Conservation (phyloP, 2,329 filamentous ascomycete species). For the Dactylonectria estremocensis region DNA sequence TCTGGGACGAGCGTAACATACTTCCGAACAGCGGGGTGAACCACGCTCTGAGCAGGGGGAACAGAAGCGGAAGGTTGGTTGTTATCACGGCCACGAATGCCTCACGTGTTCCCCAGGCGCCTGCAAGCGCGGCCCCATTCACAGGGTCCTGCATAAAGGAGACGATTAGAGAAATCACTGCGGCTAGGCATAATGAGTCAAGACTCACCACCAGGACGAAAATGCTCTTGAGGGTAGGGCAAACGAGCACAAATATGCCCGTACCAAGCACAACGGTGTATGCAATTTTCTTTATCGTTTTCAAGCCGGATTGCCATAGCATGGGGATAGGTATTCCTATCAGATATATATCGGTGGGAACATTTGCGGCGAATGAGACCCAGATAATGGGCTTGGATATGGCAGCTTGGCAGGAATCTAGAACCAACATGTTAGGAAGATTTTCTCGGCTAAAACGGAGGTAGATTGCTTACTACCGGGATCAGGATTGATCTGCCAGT, state of each 20-base stretch:
- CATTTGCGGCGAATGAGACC: slow-evolving; percentile 65
- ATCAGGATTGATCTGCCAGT: slow-evolving; percentile 73
- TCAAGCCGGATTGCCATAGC: slow-evolving; percentile 55
- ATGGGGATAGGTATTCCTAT: slow-evolving; percentile 71
- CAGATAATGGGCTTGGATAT: slow-evolving; percentile 66
- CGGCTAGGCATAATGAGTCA: neutral
- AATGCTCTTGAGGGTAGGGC: slow-evolving; percentile 55
- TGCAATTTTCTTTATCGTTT: slow-evolving; percentile 54
- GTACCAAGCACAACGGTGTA: slow-evolving; percentile 56
- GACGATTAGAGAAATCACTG: neutral
- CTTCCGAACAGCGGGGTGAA: slow-evolving; percentile 52
- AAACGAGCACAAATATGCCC: slow-evolving; percentile 58
- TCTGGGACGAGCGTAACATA: slow-evolving; percentile 52
- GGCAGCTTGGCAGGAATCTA: slow-evolving; percentile 63
- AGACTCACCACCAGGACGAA: slow-evolving; percentile 55
- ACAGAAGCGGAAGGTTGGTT: slow-evolving; percentile 60
- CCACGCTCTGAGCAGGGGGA: slow-evolving; percentile 60
- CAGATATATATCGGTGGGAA: slow-evolving; percentile 70
- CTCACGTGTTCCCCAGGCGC: slow-evolving; percentile 58
- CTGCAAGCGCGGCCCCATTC: slow-evolving; percentile 56
- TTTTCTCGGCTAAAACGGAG: fast-evolving
- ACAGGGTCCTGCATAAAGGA: slow-evolving; percentile 51
- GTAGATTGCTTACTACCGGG: slow-evolving; percentile 63
- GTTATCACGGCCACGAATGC: slow-evolving; percentile 59
- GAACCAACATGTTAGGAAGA: slow-evolving; percentile 14